Evolutionary conservation across 176 grass and related monocot genomes (phyloP).

Genomic region (Zoysia japonica): DNA sequence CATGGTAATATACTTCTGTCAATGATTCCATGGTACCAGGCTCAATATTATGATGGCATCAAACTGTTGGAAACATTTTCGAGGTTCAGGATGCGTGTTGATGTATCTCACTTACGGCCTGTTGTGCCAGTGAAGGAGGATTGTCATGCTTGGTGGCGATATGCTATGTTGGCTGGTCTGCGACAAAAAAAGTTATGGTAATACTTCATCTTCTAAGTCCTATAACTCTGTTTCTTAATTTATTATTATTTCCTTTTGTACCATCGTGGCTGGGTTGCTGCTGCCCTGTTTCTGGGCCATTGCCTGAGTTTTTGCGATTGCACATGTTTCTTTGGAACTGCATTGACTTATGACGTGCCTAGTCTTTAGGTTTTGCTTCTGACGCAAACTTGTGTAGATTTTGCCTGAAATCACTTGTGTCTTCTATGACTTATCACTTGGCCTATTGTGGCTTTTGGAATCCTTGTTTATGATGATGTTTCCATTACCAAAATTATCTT

Average conservation of each 20-base stretch:
- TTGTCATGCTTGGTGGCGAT: slow-evolving; percentile 88
- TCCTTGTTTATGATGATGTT: not conserved
- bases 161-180: slow-evolving; percentile 83
- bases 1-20: slow-evolving; percentile 30
- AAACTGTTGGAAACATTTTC: slow-evolving; percentile 96
- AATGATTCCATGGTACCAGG: slow-evolving; percentile 58
- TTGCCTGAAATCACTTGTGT: not conserved
- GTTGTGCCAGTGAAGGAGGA: slow-evolving; percentile 70
- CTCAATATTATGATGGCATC: slow-evolving; percentile 94
- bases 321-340: not conserved
- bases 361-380: not conserved
- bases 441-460: not conserved
- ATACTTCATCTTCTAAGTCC: not conserved
- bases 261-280: not conserved
- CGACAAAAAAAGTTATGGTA: slow-evolving; percentile 97
- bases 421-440: not conserved
- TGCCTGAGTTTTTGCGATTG: not conserved
- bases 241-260: not conserved
- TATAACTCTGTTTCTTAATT: slow-evolving; percentile 7
- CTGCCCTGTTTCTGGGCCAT: not conserved
- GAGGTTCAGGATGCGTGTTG: slow-evolving; percentile 85
- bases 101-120: slow-evolving; percentile 95
- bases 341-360: not conserved
- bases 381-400: not conserved
- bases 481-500: not conserved